Percentiles rank a stretch among this genome's conserved stretches.
These are phyloP conservation scores for Cryptococcus depauperatus DNA, from an alignment of 1,284 basidiomycete genomes.

Conservation along the genomic window DNA sequence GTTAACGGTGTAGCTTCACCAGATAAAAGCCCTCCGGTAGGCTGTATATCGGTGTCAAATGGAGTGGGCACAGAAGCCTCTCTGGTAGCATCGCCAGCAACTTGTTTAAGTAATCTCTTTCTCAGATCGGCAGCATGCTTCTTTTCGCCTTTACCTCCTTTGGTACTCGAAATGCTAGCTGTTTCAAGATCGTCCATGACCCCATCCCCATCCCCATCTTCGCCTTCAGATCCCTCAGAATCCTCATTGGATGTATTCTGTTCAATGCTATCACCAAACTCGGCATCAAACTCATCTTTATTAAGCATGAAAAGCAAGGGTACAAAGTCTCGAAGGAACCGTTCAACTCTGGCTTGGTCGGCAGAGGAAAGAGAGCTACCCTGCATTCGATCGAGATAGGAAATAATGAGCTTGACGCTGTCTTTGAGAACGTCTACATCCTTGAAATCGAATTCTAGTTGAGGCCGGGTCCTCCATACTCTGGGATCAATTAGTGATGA, in stretches of 20 bases:
- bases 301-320: slow-evolving; percentile 73
- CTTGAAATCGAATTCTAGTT: slow-evolving; percentile 70
- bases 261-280: slow-evolving; percentile 56
- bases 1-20: slow-evolving; percentile 28
- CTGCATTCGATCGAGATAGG: slow-evolving; percentile 73
- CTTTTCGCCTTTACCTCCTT: slow-evolving; percentile 31
- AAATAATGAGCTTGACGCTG: slow-evolving; percentile 77
- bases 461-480: slow-evolving; percentile 47
- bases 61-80: slow-evolving; percentile 47
- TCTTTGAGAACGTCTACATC: slow-evolving; percentile 80
- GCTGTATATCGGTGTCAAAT: slow-evolving; percentile 24
- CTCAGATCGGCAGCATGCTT: slow-evolving; percentile 59
- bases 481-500: slow-evolving; percentile 60
- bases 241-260: slow-evolving; percentile 62
- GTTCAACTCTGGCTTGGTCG: slow-evolving; percentile 77
- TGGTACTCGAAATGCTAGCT: slow-evolving; percentile 39
- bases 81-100: slow-evolving; percentile 51
- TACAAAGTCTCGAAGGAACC: slow-evolving; percentile 76
- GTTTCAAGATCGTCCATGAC: slow-evolving; percentile 46
- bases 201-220: slow-evolving; percentile 36
- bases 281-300: slow-evolving; percentile 66
- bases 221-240: slow-evolving; percentile 35
- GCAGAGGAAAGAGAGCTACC: slow-evolving; percentile 61
- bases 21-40: slow-evolving; percentile 10
- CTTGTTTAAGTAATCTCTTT: slow-evolving; percentile 63